Evolutionary conservation across 495 filamentous ascomycete genomes (phyloP), one percentile per base, ranked within the genome.

Genomic region (Xylaria palmicola): DNA sequence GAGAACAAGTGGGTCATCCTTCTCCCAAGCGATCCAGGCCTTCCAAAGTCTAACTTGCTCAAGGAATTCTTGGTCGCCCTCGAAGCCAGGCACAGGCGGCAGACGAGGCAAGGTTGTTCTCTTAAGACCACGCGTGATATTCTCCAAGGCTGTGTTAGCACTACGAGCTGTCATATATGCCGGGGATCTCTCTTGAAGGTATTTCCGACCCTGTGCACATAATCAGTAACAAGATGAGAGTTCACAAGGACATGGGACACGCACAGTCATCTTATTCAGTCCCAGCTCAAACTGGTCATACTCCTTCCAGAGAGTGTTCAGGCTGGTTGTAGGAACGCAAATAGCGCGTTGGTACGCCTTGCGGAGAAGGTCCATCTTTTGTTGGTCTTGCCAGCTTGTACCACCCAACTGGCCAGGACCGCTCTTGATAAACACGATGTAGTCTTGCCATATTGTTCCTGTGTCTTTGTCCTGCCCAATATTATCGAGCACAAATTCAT

Each of bases 251-350:
- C 24, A 47, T 53, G 43, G 6, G 45, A 39, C 17, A 74, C 75
- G 76, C 79, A 91, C 90, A 40, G 90, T 90, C 55, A 90, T 79
- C 74, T 96, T 98, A 74, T 97, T 97, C 32, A 96, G 74, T 8
- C 86, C 83, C 85, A 92, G 90, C 74, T 98, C 94, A 68, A 98
- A 98, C 66, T 87, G 83, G 74, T 97, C 92, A 68, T 98, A 98
- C 69, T 98, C 93, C 75, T 94, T 96, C 94, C 94, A 98, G 9
- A 98, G 72, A 12, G 78, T 80, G 65, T 92, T 90, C 48, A 94
- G 82, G 32, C 85, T 89, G 47, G 88, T 81, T 12, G 88, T 93
- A 4, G 94, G 94, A 53, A 96, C 85, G 62, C 82, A 86, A 40
- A 96, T 88, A 13, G 94, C 93, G 30, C 86, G 86, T 65, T 97